Evolutionary conservation across 495 filamentous ascomycete genomes (phyloP).

Genomic region (Platismatia glauca): DNA sequence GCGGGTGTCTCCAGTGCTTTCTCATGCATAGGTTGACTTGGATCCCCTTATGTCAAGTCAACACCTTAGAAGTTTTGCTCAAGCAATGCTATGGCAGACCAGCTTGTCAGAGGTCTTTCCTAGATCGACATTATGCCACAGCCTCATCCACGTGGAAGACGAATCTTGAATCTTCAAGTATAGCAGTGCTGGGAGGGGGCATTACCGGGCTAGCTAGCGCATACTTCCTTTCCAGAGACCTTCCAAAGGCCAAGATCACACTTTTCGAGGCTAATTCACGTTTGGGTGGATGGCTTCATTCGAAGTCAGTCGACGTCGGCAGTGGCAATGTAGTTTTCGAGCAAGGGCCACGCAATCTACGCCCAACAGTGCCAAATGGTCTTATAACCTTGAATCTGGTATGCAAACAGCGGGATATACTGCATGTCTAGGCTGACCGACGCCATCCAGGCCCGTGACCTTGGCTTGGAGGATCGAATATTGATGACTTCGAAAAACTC

Average conservation of each 20-base stretch:
- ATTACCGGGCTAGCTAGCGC: constrained; percentile 83
- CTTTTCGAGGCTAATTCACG: constrained; percentile 63
- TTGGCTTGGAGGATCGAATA: constrained; percentile 56
- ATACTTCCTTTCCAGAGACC: constrained; percentile 55
- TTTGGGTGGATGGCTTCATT: constrained; percentile 79
- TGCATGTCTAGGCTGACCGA: constrained; percentile 1
- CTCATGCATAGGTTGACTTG: constrained; percentile 7
- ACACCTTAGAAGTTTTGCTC: constrained; percentile 20
- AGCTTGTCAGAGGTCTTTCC: constrained; percentile 15
- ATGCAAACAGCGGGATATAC: constrained; percentile 13
- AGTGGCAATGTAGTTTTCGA: constrained; percentile 64
- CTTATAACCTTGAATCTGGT: constrained; percentile 51
- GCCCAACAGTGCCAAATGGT: constrained; percentile 40
- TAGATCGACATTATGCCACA: constrained; percentile 4
- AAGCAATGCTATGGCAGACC: constrained; percentile 22
- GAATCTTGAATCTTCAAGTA: constrained; percentile 27
- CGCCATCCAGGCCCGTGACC: constrained; percentile 48
- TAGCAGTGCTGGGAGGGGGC: constrained; percentile 77
- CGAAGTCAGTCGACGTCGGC: constrained; percentile 53
- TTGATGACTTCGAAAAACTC: constrained; percentile 43
- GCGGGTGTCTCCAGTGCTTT: neutral
- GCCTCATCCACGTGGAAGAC: neutral
- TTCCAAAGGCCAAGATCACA: constrained; percentile 56
- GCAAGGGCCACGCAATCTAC: constrained; percentile 72
- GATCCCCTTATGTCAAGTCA: constrained; percentile 9